Evolutionary conservation across 352 stramenopile species (phyloP).

Genomic region (Thalassiosira sp.): DNA sequence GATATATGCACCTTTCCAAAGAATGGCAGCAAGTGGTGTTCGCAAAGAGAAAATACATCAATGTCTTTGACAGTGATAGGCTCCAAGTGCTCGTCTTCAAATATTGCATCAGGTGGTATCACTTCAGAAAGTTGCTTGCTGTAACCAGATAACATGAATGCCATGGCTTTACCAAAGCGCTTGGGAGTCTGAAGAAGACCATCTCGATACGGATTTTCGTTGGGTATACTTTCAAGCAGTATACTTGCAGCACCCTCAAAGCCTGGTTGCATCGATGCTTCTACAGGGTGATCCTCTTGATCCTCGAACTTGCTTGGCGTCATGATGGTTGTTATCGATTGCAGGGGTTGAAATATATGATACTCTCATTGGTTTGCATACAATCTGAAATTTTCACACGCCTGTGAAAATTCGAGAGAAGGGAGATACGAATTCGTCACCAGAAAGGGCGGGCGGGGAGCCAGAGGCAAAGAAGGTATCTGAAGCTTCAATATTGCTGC

Average conservation of each 20-base stretch:
- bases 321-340: constrained; percentile 4
- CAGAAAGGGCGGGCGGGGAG: no score
- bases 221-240: no score
- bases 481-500: no score
- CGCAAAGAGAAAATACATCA: constrained; percentile 97
- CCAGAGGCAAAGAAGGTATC: no score
- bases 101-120: constrained; percentile 92
- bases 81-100: constrained; percentile 95
- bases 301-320: constrained; percentile 25
- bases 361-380: constrained; percentile 14
- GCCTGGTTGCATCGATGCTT: constrained; percentile 36
- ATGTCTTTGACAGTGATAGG: constrained; percentile 99
- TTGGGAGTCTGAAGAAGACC: constrained; percentile 95
- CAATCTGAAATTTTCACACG: no score
- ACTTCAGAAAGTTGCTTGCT: constrained; percentile 77
- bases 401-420: no score
- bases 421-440: no score
- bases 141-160: constrained; percentile 97
- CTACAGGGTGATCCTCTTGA: no score
- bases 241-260: no score
- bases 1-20: constrained; percentile 92
- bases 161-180: constrained; percentile 94
- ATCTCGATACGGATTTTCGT: constrained; percentile 93
- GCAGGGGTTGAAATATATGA: constrained; percentile 16
- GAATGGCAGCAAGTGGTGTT: constrained; percentile 99